phyloP scores from a whole-genome alignment of 495 filamentous ascomycete genomes.

The Clavariopsis aquatica region DNA sequence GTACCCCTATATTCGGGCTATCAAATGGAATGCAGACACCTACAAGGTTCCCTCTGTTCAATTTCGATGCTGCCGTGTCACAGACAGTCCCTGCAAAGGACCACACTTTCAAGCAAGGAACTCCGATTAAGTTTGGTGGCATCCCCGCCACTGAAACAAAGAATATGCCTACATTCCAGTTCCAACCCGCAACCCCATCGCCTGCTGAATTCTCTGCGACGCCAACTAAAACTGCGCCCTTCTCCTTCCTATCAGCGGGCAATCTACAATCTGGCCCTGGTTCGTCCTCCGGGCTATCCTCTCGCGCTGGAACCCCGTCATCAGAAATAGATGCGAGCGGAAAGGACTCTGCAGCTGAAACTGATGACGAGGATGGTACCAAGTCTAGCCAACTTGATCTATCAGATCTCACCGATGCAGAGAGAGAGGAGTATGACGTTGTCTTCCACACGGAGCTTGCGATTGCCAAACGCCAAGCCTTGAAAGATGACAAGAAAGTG shows the following conservation, averaged over 20 bases:
- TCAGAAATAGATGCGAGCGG: slow-evolving; percentile 19
- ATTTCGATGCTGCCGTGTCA: slow-evolving; percentile 17
- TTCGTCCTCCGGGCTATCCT: slow-evolving; percentile 17
- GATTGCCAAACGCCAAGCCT: slow-evolving; percentile 10
- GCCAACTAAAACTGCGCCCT: not conserved
- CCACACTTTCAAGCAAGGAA: slow-evolving; percentile 27
- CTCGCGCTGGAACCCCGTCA: slow-evolving; percentile 22
- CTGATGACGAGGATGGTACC: slow-evolving; percentile 8
- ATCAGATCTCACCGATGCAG: slow-evolving; percentile 8
- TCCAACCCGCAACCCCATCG: slow-evolving; percentile 9
- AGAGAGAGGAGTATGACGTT: slow-evolving; percentile 19
- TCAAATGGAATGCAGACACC: slow-evolving; percentile 1
- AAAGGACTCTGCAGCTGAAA: slow-evolving; percentile 10
- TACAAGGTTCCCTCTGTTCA: slow-evolving; percentile 5
- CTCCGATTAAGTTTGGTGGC: slow-evolving; percentile 28
- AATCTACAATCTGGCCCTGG: not conserved
- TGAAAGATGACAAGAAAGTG: not conserved
- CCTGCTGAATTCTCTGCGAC: slow-evolving; percentile 2
- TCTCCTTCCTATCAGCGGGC: slow-evolving; percentile 1
- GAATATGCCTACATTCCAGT: not conserved
- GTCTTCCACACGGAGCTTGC: slow-evolving; percentile 11
- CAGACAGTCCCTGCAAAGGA: slow-evolving; percentile 21
- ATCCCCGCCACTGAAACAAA: not conserved
- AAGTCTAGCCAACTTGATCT: slow-evolving; percentile 1
- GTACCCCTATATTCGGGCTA: not conserved